phyloP scores from a whole-genome alignment of 164 flowering plant species.

The Vitis labrusca region DNA sequence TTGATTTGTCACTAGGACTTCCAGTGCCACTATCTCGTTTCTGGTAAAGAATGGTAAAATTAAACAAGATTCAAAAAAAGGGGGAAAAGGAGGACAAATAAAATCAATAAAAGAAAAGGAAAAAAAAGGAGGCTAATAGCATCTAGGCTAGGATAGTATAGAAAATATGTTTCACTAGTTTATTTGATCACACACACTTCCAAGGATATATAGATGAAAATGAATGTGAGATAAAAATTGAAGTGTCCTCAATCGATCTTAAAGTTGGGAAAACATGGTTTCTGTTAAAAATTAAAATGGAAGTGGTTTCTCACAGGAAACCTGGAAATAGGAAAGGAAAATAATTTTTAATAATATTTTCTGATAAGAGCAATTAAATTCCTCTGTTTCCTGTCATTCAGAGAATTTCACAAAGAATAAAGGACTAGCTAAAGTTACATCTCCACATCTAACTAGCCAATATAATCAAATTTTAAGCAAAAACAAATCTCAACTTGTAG shows the following conservation, averaged over 20 bases:
- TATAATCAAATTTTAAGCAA: too few relatives aligned
- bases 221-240: not conserved
- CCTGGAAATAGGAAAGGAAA: not conserved
- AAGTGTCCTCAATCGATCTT: not conserved
- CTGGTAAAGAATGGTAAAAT: constrained; percentile 32
- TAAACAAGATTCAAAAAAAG: constrained; percentile 3
- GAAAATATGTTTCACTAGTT: not conserved
- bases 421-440: too few relatives aligned
- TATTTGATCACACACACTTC: not conserved
- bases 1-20: constrained; percentile 79
- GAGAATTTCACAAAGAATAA: too few relatives aligned
- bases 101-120: not conserved
- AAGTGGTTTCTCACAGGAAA: not conserved
- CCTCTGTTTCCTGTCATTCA: too few relatives aligned
- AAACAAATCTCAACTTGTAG: too few relatives aligned
- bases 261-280: not conserved
- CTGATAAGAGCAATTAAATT: not conserved
- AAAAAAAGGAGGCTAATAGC: not conserved
- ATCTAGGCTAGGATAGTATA: not conserved
- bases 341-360: not conserved
- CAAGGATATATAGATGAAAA: not conserved
- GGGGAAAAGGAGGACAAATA: not conserved
- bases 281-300: not conserved
- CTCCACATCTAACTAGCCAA: too few relatives aligned
- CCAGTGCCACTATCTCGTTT: constrained; percentile 74